These are phyloP conservation scores for Scheffersomyces segobiensis DNA, from an alignment of 1,139 yeast genomes.

Conservation along the genomic window DNA sequence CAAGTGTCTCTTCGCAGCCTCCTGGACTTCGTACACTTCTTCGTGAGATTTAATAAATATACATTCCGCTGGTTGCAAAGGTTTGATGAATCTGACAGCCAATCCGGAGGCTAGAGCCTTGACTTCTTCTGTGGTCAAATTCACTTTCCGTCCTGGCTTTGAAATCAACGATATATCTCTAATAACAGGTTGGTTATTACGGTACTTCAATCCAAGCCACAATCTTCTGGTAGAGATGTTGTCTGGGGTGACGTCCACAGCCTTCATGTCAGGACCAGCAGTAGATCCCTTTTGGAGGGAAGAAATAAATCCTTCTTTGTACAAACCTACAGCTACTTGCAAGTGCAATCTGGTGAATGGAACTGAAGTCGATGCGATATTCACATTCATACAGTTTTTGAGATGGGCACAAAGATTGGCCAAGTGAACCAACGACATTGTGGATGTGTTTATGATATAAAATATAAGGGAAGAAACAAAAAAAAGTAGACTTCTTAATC, in stretches of 20 bases:
- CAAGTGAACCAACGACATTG: constrained; percentile 81
- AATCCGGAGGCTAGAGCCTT: constrained; percentile 75
- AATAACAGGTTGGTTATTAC: constrained; percentile 77
- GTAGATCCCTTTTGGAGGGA: constrained; percentile 86
- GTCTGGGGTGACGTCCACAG: constrained; percentile 83
- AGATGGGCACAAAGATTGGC: constrained; percentile 87
- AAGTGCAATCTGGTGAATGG: constrained; percentile 85
- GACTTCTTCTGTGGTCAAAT: constrained; percentile 63
- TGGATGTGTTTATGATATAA: constrained; percentile 3
- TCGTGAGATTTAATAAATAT: constrained; percentile 59
- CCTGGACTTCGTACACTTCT: constrained; percentile 72
- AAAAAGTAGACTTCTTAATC: neutral
- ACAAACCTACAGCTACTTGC: constrained; percentile 78
- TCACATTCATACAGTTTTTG: constrained; percentile 82
- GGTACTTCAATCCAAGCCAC: constrained; percentile 90
- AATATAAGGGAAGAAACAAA: neutral
- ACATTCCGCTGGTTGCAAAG: constrained; percentile 88
- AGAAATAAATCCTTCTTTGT: constrained; percentile 87
- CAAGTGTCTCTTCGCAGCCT: constrained; percentile 74
- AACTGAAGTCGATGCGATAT: constrained; percentile 71
- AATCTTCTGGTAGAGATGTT: constrained; percentile 83
- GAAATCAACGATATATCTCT: constrained; percentile 72
- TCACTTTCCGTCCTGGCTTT: constrained; percentile 79
- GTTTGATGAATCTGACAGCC: constrained; percentile 71
- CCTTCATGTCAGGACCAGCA: constrained; percentile 77